Percentiles rank a stretch among this genome's conserved stretches.
Evolutionary conservation across 768 basidiomycete species (phyloP).

Genomic region (Gloeostereum incarnatum): DNA sequence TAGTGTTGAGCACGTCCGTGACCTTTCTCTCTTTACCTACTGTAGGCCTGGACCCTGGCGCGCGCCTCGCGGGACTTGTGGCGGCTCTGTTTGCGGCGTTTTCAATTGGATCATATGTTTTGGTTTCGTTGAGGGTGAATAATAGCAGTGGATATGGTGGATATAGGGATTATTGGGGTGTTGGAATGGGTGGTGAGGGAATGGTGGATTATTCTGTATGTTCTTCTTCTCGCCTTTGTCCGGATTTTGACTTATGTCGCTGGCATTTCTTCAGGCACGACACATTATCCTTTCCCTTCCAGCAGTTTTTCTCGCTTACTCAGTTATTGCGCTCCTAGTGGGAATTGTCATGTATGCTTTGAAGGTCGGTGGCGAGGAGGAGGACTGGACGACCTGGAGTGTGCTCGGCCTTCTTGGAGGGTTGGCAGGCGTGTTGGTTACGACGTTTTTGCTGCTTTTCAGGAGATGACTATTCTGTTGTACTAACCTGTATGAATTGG

Average conservation of each 20-base stretch:
- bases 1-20: constrained; percentile 73
- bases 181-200: constrained; percentile 47
- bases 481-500: no score
- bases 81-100: constrained; percentile 61
- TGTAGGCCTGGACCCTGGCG: constrained; percentile 53
- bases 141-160: no score
- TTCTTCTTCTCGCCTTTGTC: constrained; percentile 1
- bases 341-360: constrained; percentile 62
- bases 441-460: constrained; percentile 33
- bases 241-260: neutral
- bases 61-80: constrained; percentile 57
- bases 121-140: no score
- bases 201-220: constrained; percentile 38
- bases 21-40: constrained; percentile 78
- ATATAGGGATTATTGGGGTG: constrained; percentile 42
- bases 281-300: constrained; percentile 65
- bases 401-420: constrained; percentile 58
- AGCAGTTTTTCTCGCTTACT: constrained; percentile 64
- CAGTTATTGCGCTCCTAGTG: constrained; percentile 57
- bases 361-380: constrained; percentile 37
- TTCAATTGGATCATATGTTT: constrained; percentile 59
- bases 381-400: constrained; percentile 53
- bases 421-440: constrained; percentile 50
- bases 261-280: constrained; percentile 31
- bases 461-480: no score